phyloP scores from a whole-genome alignment of 257 asterid species.

The Solanum lignicaule region DNA sequence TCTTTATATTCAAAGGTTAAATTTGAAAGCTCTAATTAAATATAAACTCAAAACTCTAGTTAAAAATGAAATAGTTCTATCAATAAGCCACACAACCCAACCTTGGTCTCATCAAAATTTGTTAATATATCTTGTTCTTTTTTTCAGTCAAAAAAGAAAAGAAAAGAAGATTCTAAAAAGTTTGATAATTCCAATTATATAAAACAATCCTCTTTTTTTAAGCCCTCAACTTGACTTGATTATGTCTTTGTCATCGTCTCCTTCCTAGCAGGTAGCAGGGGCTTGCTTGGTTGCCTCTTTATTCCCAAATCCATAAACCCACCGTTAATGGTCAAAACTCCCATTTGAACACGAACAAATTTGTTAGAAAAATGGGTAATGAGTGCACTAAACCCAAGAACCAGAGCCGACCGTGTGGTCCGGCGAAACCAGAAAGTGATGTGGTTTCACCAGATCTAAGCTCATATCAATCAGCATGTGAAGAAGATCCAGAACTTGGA shows the following conservation, averaged over 20 bases:
- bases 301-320: not conserved
- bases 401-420: slow-evolving; percentile 5
- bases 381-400: slow-evolving; percentile 28
- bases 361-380: slow-evolving; percentile 40
- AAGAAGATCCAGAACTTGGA: slow-evolving; percentile 62
- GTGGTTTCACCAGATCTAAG: slow-evolving; percentile 30
- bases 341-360: not conserved
- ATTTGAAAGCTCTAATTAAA: too few species aligned
- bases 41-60: not conserved
- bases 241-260: not conserved
- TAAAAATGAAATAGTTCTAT: too few species aligned
- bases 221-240: not conserved
- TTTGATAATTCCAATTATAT: not conserved
- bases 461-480: slow-evolving; percentile 84
- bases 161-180: not conserved
- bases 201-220: not conserved
- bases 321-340: not conserved
- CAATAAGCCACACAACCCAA: not conserved
- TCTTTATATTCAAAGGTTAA: too few species aligned
- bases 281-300: not conserved
- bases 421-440: slow-evolving; percentile 1
- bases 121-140: not conserved
- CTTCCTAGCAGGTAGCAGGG: not conserved
- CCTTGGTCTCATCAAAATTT: not conserved
- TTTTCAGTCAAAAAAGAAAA: not conserved